Evolutionary conservation across 2,329 filamentous ascomycete species (phyloP).

Genomic region (Calycina herbarum): DNA sequence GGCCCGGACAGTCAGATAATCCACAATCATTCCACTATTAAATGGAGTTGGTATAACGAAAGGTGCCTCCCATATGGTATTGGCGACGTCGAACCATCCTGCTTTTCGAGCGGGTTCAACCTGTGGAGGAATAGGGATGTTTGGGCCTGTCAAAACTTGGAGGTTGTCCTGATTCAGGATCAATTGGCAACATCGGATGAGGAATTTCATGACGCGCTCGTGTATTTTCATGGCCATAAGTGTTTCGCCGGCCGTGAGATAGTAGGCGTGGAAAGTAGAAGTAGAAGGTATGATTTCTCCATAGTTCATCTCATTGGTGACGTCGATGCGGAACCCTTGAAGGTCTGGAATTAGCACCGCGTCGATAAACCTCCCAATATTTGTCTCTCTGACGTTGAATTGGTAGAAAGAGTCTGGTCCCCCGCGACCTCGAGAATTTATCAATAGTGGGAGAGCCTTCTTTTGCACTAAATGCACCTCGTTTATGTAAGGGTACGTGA

Average conservation of each 20-base stretch:
- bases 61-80: background rate
- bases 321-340: background rate
- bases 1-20: background rate
- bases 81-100: background rate
- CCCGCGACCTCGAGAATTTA: background rate
- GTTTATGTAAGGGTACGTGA: background rate
- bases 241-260: background rate
- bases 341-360: background rate
- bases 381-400: background rate
- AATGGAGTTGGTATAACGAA: background rate
- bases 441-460: background rate
- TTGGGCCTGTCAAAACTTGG: background rate
- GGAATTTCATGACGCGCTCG: background rate
- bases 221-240: slow-evolving; percentile 7
- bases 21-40: background rate
- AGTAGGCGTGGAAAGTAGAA: background rate
- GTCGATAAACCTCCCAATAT: background rate
- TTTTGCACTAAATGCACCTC: background rate
- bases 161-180: slow-evolving; percentile 3
- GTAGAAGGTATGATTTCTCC: background rate
- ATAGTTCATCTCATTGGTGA: background rate
- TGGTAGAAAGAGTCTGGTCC: background rate
- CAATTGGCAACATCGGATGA: background rate
- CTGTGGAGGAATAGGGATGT: background rate
- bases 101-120: background rate